phyloP scores from a whole-genome alignment of 306 rosid species.

The Quercus suber region DNA sequence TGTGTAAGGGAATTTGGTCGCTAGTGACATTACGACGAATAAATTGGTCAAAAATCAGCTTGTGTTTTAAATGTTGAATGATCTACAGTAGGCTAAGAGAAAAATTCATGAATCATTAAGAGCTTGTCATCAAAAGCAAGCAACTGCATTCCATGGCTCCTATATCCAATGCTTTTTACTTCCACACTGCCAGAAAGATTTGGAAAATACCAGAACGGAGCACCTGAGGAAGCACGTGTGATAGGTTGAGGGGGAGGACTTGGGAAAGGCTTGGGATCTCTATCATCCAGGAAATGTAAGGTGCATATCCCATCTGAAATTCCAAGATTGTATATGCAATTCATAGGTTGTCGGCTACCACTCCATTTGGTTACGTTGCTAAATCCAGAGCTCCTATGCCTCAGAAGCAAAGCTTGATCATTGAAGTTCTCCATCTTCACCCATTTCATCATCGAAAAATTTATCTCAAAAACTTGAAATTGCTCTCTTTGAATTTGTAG shows the following conservation, averaged over 20 bases:
- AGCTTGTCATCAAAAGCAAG: not conserved
- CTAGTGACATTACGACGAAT: no score
- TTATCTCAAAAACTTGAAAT: not conserved
- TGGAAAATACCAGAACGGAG: not conserved
- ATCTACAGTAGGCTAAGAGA: no score
- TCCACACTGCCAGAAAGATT: not conserved
- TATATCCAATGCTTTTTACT: not conserved
- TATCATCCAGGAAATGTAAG: not conserved
- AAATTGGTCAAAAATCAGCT: no score
- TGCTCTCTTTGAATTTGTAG: not conserved
- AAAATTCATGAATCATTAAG: not conserved
- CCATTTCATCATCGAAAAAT: not conserved
- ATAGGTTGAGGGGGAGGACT: no score
- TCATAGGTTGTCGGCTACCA: not conserved
- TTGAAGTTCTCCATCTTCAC: not conserved
- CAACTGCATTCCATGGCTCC: not conserved
- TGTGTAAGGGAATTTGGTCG: no score
- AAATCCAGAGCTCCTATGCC: not conserved
- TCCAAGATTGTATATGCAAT: not conserved
- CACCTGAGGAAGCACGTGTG: not conserved
- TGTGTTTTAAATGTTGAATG: no score
- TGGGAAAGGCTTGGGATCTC: not conserved
- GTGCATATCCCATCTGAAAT: not conserved
- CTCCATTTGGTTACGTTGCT: not conserved
- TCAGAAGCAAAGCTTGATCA: not conserved